These are phyloP conservation scores for Ogataea zsoltii DNA, from an alignment of 805 yeast genomes.

Conservation along the genomic window DNA sequence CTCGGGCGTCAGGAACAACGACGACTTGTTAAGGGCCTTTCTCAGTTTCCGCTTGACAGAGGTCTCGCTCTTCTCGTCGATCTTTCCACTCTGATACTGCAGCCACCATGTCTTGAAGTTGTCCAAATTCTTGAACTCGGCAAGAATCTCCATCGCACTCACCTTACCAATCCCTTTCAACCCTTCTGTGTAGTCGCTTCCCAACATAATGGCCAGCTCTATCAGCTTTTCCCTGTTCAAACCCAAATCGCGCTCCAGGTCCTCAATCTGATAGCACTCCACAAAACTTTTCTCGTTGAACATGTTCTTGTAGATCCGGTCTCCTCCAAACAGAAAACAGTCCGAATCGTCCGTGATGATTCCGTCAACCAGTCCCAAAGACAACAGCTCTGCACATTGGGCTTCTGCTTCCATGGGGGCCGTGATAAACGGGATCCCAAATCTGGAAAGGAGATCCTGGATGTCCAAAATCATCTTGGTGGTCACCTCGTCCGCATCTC, in stretches of 20 bases:
- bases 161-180: slow-evolving; percentile 94
- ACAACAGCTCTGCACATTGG: slow-evolving; percentile 82
- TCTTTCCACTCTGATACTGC: slow-evolving; percentile 41
- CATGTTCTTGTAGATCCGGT: slow-evolving; percentile 82
- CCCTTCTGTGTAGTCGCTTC: slow-evolving; percentile 96
- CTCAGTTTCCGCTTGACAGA: slow-evolving; percentile 60
- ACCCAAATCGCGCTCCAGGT: slow-evolving; percentile 64
- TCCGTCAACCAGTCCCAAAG: slow-evolving; percentile 84
- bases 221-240: slow-evolving; percentile 65
- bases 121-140: slow-evolving; percentile 63
- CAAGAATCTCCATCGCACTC: slow-evolving; percentile 82
- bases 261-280: slow-evolving; percentile 69
- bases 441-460: slow-evolving; percentile 79
- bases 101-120: slow-evolving; percentile 59
- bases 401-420: slow-evolving; percentile 99
- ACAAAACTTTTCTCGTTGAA: slow-evolving; percentile 91
- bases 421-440: slow-evolving; percentile 92
- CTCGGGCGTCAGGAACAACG: slow-evolving; percentile 50
- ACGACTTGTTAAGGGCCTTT: slow-evolving; percentile 53
- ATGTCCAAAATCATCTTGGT: slow-evolving; percentile 84
- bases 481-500: slow-evolving; percentile 93
- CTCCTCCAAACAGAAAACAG: slow-evolving; percentile 91
- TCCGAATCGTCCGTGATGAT: slow-evolving; percentile 97
- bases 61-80: slow-evolving; percentile 42
- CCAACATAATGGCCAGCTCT: slow-evolving; percentile 79